Evolutionary conservation across 1,284 basidiomycete species (phyloP).

Genomic region (Ganoderma sinense): DNA sequence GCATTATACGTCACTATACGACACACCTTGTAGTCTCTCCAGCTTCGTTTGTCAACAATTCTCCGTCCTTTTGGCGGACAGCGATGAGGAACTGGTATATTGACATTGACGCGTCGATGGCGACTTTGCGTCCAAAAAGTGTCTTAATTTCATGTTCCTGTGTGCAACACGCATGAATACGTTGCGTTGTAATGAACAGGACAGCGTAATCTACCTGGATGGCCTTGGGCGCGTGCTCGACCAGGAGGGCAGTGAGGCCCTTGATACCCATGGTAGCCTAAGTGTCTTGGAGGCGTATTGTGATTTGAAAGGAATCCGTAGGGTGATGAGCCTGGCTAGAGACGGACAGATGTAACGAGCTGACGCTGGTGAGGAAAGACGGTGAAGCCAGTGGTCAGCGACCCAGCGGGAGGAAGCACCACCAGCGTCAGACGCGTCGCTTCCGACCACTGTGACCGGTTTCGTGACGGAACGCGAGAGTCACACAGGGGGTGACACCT

Average conservation of each 20-base stretch:
- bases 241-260: slow-evolving; percentile 90
- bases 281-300: background rate
- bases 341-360: background rate
- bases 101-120: slow-evolving; percentile 97
- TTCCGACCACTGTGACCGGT: background rate
- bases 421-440: background rate
- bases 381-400: background rate
- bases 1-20: background rate
- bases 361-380: background rate
- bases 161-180: background rate
- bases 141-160: slow-evolving; percentile 96
- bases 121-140: slow-evolving; percentile 97
- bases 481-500: slow-evolving; percentile 1
- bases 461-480: slow-evolving; percentile 31
- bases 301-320: background rate
- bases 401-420: no score
- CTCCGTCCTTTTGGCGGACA: slow-evolving; percentile 95
- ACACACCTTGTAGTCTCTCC: slow-evolving; percentile 90
- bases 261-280: slow-evolving; percentile 79
- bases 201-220: slow-evolving; percentile 57
- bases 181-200: background rate
- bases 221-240: slow-evolving; percentile 87
- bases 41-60: slow-evolving; percentile 95
- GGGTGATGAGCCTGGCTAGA: background rate
- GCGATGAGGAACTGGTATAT: slow-evolving; percentile 98